A percentile compares a stretch with the other conserved stretches of the same genome.
phyloP scores from a whole-genome alignment of 2,329 filamentous ascomycete species.

The Aureobasidium sp. region DNA sequence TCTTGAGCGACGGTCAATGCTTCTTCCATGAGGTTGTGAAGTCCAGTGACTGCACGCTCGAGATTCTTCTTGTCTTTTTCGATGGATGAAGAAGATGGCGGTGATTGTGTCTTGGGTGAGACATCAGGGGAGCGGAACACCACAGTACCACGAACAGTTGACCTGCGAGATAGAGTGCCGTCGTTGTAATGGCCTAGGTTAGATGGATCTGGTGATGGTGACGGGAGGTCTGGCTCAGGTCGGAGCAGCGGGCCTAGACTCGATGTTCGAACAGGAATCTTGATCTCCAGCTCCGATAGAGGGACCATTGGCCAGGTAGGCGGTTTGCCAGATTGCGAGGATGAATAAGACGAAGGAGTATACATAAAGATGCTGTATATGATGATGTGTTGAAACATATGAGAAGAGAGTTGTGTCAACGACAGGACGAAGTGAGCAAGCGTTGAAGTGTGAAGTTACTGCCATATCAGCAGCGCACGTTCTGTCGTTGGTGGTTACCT shows the following conservation, averaged over 20 bases:
- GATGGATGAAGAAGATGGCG: constrained; percentile 17
- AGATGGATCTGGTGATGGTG: neutral
- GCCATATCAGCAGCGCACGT: neutral
- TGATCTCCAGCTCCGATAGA: constrained; percentile 1
- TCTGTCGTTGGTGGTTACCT: neutral
- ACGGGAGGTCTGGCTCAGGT: neutral
- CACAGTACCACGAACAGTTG: neutral
- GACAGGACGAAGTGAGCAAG: neutral
- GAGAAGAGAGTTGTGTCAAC: neutral
- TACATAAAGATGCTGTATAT: neutral
- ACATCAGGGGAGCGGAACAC: constrained; percentile 14
- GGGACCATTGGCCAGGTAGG: constrained; percentile 13
- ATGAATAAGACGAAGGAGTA: constrained; percentile 1
- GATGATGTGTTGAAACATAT: neutral
- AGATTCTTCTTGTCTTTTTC: constrained; percentile 16
- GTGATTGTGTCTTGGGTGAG: constrained; percentile 16
- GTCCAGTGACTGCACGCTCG: constrained; percentile 30
- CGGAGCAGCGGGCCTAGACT: neutral
- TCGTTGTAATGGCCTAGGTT: constrained; percentile 12
- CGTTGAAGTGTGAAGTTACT: neutral
- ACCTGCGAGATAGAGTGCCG: constrained; percentile 11
- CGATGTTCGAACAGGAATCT: constrained; percentile 5
- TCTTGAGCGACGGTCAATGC: constrained; percentile 33
- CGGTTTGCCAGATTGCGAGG: constrained; percentile 17
- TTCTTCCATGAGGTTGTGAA: constrained; percentile 39